Base-by-base conservation (phyloP, 2,329 filamentous ascomycete species). In the Corinectria fuckeliana region DNA sequence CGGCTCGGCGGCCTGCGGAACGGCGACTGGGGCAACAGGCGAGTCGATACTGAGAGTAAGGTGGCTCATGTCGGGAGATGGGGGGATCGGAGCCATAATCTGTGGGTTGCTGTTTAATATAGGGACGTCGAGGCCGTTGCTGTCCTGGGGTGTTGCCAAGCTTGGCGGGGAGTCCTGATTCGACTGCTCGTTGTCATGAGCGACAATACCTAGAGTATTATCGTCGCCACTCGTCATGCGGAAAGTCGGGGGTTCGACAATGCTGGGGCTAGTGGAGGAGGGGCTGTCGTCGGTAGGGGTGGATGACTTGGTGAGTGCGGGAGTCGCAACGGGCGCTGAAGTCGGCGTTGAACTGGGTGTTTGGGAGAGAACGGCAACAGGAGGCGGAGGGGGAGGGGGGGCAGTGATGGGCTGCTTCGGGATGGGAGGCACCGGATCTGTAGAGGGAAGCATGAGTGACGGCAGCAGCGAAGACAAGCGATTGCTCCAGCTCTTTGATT, bases 381-480 rank as follows among this genome's bases (percentile, higher is more conserved):
- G 65, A 30, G 62, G 61, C 13, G 30, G 34, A 44, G 41, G 32
- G 9, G 66, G 65, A 59, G 71, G 65, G 56, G 69, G 66, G 60
- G 53, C 53, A 66, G 55, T 61, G 38, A 64, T 58, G 49, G 64
- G 54, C 14, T 54, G 61, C 55, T 58, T 74, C 38, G 61, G 65
- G 32, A 71, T 50, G 41, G 64, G 55, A 53, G 65, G 63, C 30
- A 63, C 55, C 32, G 68, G 55, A 62, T 76, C 76, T 71, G 70
- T 58, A 49, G 70, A 62, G 39, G 72, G 69, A 56, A 72, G 52
- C 45, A 74, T 78, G 71, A 80, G 77, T 65, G 74, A 72, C 47
- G 76, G 77, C 45, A 77, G 66, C 39, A 77, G 67, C 18, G 73
- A 71, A 39, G 75, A 77, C 41, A 77, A 60, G 58, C 76, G 75